Conservation (phyloP, 2,329 filamentous ascomycete genomes). For the Myriangium duriaei region DNA sequence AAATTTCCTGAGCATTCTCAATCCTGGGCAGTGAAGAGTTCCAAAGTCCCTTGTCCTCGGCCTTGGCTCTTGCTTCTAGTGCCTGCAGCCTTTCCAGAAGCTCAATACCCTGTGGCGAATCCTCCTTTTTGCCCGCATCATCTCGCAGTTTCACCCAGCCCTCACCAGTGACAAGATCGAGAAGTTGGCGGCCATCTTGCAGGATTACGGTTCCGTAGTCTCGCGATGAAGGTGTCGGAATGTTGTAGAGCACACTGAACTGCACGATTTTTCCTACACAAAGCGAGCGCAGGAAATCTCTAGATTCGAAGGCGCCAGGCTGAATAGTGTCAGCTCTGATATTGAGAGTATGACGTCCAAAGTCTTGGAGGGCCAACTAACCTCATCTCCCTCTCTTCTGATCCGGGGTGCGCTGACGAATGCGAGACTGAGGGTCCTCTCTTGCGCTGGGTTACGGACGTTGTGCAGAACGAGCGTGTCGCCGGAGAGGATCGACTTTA, state of each 20-base stretch:
- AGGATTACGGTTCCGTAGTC: constrained; percentile 78
- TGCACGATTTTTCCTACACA: constrained; percentile 77
- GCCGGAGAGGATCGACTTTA: constrained; percentile 89
- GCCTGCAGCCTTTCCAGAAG: constrained; percentile 66
- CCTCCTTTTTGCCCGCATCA: constrained; percentile 84
- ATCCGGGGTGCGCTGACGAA: constrained; percentile 83
- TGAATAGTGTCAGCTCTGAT: too few species aligned
- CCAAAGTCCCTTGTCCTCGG: constrained; percentile 73
- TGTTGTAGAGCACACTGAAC: constrained; percentile 75
- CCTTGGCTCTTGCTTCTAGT: constrained; percentile 65
- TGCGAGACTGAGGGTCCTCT: constrained; percentile 79
- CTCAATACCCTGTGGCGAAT: constrained; percentile 58
- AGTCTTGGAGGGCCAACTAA: too few species aligned
- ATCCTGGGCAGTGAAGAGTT: constrained; percentile 52
- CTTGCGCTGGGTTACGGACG: constrained; percentile 66
- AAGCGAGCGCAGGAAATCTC: constrained; percentile 77
- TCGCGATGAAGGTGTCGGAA: constrained; percentile 58
- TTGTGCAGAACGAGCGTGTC: constrained; percentile 80
- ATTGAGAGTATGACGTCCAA: too few species aligned
- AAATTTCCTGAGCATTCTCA: constrained; percentile 68
- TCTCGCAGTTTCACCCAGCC: constrained; percentile 91
- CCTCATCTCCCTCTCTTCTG: constrained; percentile 79
- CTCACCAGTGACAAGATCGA: constrained; percentile 71
- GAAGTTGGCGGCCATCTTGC: constrained; percentile 62
- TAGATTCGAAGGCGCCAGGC: constrained; percentile 84